Evolutionary conservation across 495 filamentous ascomycete genomes (phyloP).

Genomic region (Penicillium riverlandense): DNA sequence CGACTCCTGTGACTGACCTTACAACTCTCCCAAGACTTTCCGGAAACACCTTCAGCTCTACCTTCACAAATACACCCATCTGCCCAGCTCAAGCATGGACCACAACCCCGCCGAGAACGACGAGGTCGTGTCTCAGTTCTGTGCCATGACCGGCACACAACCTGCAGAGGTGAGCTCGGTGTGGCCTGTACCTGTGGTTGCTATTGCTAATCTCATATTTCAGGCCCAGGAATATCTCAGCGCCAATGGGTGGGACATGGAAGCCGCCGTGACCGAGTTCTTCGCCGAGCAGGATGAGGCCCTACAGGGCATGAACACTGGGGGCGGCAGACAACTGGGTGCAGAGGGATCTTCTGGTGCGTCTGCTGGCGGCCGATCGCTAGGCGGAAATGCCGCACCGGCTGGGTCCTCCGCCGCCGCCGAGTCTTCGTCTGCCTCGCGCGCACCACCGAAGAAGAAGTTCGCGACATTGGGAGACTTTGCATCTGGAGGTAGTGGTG

Average conservation of each 20-base stretch:
- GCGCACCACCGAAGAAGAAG: constrained; percentile 37
- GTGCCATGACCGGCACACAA: constrained; percentile 58
- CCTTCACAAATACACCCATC: not conserved
- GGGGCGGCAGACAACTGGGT: constrained; percentile 25
- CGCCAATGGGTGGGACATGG: constrained; percentile 63
- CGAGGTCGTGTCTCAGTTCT: constrained; percentile 65
- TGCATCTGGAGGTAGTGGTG: constrained; percentile 33
- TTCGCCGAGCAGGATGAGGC: constrained; percentile 62
- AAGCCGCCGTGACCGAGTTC: constrained; percentile 59
- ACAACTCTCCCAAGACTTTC: not conserved
- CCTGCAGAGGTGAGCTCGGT: constrained; percentile 51
- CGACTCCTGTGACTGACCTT: not conserved
- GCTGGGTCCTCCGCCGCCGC: constrained; percentile 26
- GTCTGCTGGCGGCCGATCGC: constrained; percentile 19
- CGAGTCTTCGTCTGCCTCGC: constrained; percentile 22
- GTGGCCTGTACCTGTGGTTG: not conserved
- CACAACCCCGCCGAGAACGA: constrained; percentile 55
- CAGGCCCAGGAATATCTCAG: constrained; percentile 67
- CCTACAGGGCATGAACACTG: constrained; percentile 26
- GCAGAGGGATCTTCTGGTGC: constrained; percentile 12
- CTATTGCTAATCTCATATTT: constrained; percentile 1
- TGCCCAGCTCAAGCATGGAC: constrained; percentile 35
- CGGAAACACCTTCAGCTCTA: not conserved
- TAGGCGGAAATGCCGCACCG: constrained; percentile 22
- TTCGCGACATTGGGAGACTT: constrained; percentile 52